Base-by-base conservation (phyloP, 352 stramenopile genomes). In the Paralagenidium karlingii region DNA sequence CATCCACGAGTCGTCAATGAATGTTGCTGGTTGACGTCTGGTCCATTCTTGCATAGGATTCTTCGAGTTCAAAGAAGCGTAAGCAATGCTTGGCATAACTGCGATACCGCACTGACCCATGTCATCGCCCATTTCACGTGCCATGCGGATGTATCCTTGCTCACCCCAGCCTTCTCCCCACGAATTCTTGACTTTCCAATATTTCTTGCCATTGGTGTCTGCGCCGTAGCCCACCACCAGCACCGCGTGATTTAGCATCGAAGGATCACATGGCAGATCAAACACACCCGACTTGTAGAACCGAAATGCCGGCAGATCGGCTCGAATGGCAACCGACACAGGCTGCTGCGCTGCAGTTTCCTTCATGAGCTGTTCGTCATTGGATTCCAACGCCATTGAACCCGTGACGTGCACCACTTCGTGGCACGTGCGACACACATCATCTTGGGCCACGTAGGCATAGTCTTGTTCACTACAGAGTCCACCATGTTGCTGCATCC, bases 251-350 rank as follows among this genome's bases (percentile, higher is more conserved):
- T 55, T 32, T 7, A 28, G 20, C 10, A 24, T 28, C 6, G 56
- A 64, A 24, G 45, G 47, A 36, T 59, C 70, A 11, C 58, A 36
- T 27, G 55, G 47, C 53, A 55, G 66, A 29, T 24, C 51, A 38
- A 81, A 89, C 3, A 89, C 73, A 18, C 76, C 76, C 18, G 53
- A 45, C 37, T 69, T 68, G 57, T 89, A 89, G 33, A 89, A 66
- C 51, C 86, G 76, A 49, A 89, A 87, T 27, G 60, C 60, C 45
- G 73, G 75, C 38, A 76, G 84, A 18, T 65, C 64, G 1, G 82
- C 79, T 47, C 94, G 76, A 37, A 96, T 87, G 8, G 75, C 75
- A 15, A 96, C 82, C 7, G 84, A 91, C 39, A 94, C 47, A 40
- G 94, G 69, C 41, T 66, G 65, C 61, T 80, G 52, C 38, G 76